A percentile compares a stretch with the other conserved stretches of the same genome.
Conservation (phyloP, 2,329 filamentous ascomycete genomes). For the Stagonosporopsis tanaceti region DNA sequence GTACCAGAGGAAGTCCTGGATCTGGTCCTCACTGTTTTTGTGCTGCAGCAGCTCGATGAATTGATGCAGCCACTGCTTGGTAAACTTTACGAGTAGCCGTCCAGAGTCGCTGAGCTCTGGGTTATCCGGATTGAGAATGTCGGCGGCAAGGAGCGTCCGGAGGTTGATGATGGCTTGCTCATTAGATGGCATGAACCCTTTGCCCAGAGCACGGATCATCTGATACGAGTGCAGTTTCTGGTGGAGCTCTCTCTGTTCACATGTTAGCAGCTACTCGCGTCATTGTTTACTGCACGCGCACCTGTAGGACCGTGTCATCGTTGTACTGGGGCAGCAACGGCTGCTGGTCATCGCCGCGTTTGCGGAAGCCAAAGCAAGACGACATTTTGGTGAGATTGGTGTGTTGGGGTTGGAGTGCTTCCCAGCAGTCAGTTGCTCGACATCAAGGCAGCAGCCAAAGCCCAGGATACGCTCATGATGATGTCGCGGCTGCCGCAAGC, state of each 20-base stretch:
- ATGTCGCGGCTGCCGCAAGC: slow-evolving; percentile 14
- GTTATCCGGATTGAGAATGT: slow-evolving; percentile 78
- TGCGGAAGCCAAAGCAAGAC: slow-evolving; percentile 70
- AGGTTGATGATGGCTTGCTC: slow-evolving; percentile 83
- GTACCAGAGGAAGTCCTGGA: slow-evolving; percentile 93
- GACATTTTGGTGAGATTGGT: slow-evolving; percentile 54
- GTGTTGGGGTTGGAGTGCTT: slow-evolving; percentile 4
- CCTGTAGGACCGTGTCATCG: slow-evolving; percentile 74
- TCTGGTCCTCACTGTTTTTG: slow-evolving; percentile 84
- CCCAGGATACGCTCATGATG: slow-evolving; percentile 5
- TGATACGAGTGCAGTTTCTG: slow-evolving; percentile 94
- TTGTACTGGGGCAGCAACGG: slow-evolving; percentile 82
- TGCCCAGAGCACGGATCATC: slow-evolving; percentile 81
- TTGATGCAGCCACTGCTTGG: slow-evolving; percentile 76
- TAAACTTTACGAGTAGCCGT: slow-evolving; percentile 73
- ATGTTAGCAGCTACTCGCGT: slow-evolving; percentile 3
- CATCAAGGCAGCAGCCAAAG: slow-evolving; percentile 14
- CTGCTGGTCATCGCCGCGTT: slow-evolving; percentile 66
- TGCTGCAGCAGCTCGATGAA: slow-evolving; percentile 82
- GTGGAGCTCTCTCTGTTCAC: slow-evolving; percentile 73
- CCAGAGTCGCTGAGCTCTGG: slow-evolving; percentile 80
- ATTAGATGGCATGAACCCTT: slow-evolving; percentile 92
- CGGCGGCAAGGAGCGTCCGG: slow-evolving; percentile 77
- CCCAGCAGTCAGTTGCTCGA: neutral
- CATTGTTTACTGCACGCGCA: slow-evolving; percentile 5